phyloP scores from a whole-genome alignment of 495 filamentous ascomycete genomes.

The Aspergillus kassunensis region DNA sequence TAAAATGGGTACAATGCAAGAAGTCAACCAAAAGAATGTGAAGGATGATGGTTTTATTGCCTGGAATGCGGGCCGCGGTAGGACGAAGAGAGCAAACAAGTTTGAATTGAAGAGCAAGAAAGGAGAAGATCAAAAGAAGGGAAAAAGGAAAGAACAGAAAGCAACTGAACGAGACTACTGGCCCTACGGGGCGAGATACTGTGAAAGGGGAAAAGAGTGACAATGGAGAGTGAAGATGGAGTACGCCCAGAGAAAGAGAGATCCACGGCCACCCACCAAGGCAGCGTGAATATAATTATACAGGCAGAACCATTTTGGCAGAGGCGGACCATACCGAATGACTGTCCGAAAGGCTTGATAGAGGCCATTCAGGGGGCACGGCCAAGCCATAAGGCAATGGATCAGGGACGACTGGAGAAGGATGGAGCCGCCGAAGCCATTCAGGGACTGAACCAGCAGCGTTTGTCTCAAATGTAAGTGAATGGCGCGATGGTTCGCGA shows the following conservation, averaged over 20 bases:
- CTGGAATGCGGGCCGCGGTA: not conserved
- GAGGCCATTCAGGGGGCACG: not conserved
- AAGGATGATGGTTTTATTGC: not conserved
- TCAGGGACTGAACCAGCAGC: not conserved
- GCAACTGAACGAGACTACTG: not conserved
- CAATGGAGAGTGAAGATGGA: too few species aligned
- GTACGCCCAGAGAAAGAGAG: not conserved
- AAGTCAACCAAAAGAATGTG: not conserved
- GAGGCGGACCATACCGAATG: constrained; percentile 1
- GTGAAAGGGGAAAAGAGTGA: not conserved
- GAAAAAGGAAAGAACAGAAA: not conserved
- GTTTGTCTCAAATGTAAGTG: not conserved
- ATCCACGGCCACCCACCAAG: not conserved
- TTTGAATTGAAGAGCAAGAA: constrained; percentile 1
- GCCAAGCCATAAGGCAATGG: not conserved
- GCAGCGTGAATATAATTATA: not conserved
- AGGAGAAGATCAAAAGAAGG: not conserved
- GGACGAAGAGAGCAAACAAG: not conserved
- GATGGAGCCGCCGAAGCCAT: not conserved
- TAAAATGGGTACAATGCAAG: not conserved
- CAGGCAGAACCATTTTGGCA: constrained; percentile 4
- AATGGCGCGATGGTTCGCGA: constrained; percentile 3
- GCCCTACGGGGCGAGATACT: not conserved
- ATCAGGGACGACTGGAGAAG: not conserved
- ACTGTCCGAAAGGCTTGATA: not conserved